Evolutionary conservation across 139 green algal species (phyloP), one percentile per base, ranked within the genome.

Genomic region (Chlorella sorokiniana): DNA sequence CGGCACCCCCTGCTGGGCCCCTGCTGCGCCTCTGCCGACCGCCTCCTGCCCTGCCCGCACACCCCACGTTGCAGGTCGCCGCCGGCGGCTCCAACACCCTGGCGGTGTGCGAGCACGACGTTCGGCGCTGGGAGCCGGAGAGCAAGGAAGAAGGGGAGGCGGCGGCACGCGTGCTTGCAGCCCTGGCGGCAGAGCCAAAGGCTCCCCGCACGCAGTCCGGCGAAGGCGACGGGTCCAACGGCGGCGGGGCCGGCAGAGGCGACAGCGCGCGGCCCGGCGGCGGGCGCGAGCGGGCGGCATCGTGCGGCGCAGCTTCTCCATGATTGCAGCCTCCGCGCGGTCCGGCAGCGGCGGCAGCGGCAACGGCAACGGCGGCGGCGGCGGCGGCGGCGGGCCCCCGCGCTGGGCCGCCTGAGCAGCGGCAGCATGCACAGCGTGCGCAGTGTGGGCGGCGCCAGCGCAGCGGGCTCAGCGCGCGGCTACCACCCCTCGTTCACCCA

Each of bases 61-160:
- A n/a, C n/a, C n/a, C n/a, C n/a, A n/a, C n/a, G 16, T 59, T 93
- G 41, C 87, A 94, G 85, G 78, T 94, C 3, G 84, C 92, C 0
- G 90, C 84, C 35, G 93, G 93, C 7, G 90, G 90, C 35, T 76
- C 85, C 73, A 89, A 90, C 84, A 94, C 88, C 1, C 62, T 94
- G 35, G 91, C 91, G 10, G 90, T 96, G 27, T 91, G 91, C 44
- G 83, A 91, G 56, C 91, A 96, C 48, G 83, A 91, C 63, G 40
- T 70, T 7, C 76, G 61, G n/a, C 81, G 86, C 8, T 72, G 85
- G 11, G 86, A 85, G 59, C 74, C 67, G 16, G 77, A 88, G 27
- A 78, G 76, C 59, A 27, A 35, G 23, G 86, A 88, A n/a, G 86
- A 74, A 64, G 65, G 51, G 27, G 69, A 83, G 69, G 48, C 72